phyloP scores from a whole-genome alignment of 371 early-diverging fungal genomes.

The Massospora cicadina region DNA sequence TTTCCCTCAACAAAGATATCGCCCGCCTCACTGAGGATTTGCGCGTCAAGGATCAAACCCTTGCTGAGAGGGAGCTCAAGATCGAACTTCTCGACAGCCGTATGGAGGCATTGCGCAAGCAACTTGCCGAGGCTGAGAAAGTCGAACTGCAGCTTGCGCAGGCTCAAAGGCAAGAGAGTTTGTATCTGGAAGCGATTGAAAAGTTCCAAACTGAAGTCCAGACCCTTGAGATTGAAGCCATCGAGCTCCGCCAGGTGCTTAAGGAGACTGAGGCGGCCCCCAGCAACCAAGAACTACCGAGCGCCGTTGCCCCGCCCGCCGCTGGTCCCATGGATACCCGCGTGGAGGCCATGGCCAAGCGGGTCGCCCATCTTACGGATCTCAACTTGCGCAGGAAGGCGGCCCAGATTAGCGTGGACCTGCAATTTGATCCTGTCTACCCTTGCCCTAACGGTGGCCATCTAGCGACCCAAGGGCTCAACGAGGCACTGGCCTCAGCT shows the following conservation, averaged over 20 bases:
- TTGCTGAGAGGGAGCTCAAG: conserved; percentile 58
- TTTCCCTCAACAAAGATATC: conserved; percentile 56
- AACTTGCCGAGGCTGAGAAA: conserved; percentile 28
- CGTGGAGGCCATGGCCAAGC: neutral
- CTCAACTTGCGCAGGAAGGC: neutral
- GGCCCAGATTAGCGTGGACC: neutral
- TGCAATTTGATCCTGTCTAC: neutral
- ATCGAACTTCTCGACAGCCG: conserved; percentile 61
- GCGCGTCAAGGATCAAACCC: conserved; percentile 52
- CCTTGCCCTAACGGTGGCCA: neutral
- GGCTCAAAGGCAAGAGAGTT: conserved; percentile 36
- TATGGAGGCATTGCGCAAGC: conserved; percentile 37
- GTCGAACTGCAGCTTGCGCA: conserved; percentile 39
- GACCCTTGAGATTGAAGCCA: conserved; percentile 29
- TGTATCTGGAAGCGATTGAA: conserved; percentile 56
- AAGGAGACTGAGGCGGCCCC: neutral
- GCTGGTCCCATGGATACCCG: neutral
- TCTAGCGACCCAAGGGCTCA: neutral
- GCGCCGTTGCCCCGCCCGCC: neutral
- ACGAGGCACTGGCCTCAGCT: neutral
- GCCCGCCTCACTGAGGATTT: conserved; percentile 49
- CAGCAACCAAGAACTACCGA: neutral
- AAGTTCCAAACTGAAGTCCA: conserved; percentile 52
- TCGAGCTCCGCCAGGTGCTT: neutral
- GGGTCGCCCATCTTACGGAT: neutral